Percentiles rank a stretch among this genome's conserved stretches.
Evolutionary conservation across 2,329 filamentous ascomycete genomes (phyloP).

Genomic region (Botrytis porri): DNA sequence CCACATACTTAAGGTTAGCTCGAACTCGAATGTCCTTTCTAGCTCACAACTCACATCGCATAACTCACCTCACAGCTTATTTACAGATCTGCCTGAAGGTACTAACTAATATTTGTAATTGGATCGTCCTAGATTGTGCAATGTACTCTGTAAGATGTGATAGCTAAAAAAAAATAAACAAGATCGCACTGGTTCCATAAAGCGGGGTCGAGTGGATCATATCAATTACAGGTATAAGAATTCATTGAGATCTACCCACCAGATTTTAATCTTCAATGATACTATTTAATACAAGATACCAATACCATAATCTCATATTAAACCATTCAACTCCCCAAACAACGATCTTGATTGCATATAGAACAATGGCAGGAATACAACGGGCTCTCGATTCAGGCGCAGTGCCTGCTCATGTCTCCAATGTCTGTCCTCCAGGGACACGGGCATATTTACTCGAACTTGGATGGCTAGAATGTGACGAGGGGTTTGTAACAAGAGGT

Average conservation of each 20-base stretch:
- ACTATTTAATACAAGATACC: background rate
- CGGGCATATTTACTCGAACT: constrained; percentile 48
- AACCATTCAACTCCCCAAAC: background rate
- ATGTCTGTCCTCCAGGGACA: constrained; percentile 44
- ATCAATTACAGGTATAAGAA: background rate
- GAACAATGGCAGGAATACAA: constrained; percentile 31
- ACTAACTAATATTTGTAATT: background rate
- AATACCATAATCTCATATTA: background rate
- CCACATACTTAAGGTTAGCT: background rate
- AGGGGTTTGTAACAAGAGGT: constrained; percentile 41
- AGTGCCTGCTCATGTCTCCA: constrained; percentile 30
- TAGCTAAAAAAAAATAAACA: background rate
- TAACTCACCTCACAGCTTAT: background rate
- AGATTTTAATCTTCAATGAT: background rate
- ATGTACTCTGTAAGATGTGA: background rate
- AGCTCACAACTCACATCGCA: background rate
- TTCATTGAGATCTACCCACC: background rate
- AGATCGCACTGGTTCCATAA: background rate
- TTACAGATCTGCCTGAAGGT: background rate
- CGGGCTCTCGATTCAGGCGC: constrained; percentile 30
- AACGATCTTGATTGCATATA: background rate
- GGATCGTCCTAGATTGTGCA: background rate
- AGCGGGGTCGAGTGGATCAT: background rate
- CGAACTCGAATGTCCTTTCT: background rate
- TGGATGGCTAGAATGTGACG: constrained; percentile 46